phyloP scores from a whole-genome alignment of 2,329 filamentous ascomycete genomes.

The Microsporum ferrugineum region DNA sequence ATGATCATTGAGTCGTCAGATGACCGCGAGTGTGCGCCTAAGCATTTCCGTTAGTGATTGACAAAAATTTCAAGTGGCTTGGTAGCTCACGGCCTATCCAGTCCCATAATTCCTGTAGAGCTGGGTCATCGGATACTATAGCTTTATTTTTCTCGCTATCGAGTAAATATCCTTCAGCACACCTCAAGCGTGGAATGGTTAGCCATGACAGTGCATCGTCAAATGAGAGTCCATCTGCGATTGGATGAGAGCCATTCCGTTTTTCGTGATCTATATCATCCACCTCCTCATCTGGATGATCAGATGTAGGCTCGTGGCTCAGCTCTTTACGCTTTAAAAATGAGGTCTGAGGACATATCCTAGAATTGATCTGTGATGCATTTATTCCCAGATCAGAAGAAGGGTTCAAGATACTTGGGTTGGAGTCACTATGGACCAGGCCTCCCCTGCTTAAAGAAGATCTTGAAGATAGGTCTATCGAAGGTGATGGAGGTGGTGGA shows the following conservation, averaged over 20 bases:
- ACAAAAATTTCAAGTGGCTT: background rate
- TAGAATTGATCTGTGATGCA: slow-evolving; percentile 22
- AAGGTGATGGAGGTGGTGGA: slow-evolving; percentile 33
- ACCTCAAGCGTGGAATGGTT: slow-evolving; percentile 37
- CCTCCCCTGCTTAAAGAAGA: slow-evolving; percentile 25
- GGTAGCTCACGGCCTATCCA: slow-evolving; percentile 41
- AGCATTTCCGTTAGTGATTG: slow-evolving; percentile 6
- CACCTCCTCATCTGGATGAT: slow-evolving; percentile 8
- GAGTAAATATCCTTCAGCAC: slow-evolving; percentile 44
- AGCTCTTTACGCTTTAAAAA: background rate
- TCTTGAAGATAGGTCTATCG: slow-evolving; percentile 30
- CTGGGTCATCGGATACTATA: slow-evolving; percentile 45
- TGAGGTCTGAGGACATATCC: slow-evolving; percentile 18
- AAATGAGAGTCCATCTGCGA: slow-evolving; percentile 24
- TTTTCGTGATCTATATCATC: slow-evolving; percentile 29
- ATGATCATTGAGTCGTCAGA: slow-evolving; percentile 44
- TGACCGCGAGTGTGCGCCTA: slow-evolving; percentile 31
- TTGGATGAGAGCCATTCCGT: slow-evolving; percentile 26
- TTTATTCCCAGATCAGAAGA: slow-evolving; percentile 19
- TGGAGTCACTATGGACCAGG: slow-evolving; percentile 17
- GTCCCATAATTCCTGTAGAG: slow-evolving; percentile 48
- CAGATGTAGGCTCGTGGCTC: background rate
- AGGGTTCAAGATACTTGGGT: slow-evolving; percentile 25
- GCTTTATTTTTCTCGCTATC: slow-evolving; percentile 44
- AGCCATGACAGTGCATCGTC: slow-evolving; percentile 32